A percentile compares a stretch with the other conserved stretches of the same genome.
phyloP scores from a whole-genome alignment of 129 eudicot species.

The Sambucus nigra region DNA sequence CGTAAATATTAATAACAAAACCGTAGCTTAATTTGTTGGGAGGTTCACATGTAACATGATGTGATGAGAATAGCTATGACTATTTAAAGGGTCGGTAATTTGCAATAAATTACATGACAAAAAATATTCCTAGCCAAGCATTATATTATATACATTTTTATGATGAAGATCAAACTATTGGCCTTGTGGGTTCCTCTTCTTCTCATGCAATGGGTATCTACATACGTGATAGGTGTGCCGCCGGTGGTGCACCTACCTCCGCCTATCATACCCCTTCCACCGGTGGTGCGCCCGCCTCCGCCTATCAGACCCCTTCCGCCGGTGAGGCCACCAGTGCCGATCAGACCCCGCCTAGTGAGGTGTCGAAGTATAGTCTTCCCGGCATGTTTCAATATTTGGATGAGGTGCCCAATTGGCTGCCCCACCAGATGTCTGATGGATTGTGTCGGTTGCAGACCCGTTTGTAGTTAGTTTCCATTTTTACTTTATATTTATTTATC shows the following conservation, averaged over 20 bases:
- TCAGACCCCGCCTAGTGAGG: conserved; percentile 7
- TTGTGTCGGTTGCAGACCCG: conserved; percentile 36
- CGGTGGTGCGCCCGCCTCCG: conserved; percentile 1
- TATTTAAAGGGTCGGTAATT: neutral
- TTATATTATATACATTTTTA: too few species aligned
- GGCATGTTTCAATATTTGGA: conserved; percentile 8
- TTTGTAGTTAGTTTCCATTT: conserved; percentile 34
- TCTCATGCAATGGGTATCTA: conserved; percentile 1
- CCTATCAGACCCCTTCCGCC: neutral
- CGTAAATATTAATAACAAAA: neutral
- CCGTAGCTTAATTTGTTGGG: neutral
- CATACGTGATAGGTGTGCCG: neutral
- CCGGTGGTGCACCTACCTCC: neutral
- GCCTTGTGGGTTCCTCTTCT: conserved; percentile 18
- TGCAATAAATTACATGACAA: too few species aligned
- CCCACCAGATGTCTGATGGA: conserved; percentile 16
- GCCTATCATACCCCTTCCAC: neutral
- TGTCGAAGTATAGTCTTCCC: conserved; percentile 18
- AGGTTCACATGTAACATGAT: neutral
- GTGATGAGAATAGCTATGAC: neutral
- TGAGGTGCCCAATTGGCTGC: conserved; percentile 19
- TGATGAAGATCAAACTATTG: neutral
- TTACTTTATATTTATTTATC: neutral
- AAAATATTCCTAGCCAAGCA: neutral
- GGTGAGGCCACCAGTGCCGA: neutral